Evolutionary conservation across 257 asterid genomes (phyloP), one percentile per base, ranked within the genome.

Genomic region (Solanum tarapatanum): DNA sequence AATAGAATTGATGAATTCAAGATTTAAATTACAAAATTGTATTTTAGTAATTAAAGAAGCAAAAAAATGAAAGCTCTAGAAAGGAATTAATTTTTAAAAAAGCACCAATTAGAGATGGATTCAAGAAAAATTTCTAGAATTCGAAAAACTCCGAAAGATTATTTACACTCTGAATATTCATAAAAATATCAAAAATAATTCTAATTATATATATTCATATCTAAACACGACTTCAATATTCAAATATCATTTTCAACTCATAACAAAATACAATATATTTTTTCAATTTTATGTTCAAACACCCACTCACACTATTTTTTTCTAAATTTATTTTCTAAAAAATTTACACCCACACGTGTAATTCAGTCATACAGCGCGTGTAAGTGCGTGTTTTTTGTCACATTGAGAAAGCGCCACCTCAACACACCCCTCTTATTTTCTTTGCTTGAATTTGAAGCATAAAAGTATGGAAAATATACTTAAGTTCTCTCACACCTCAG

Each of bases 391-490:
- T 21, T 24, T 1, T 14, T 4, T 3, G 84, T 77, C 84, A 13
- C 16, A 60, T 77, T 41, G 24, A 14, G 84, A 77, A 77, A 77
- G 62, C 64, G 36, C 84, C 84, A 77, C 84, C 64, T 77, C 64
- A 41, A 77, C 84, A 41, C 84, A 76, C 84, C n/a, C 23, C 84
- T 76, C 84, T 12, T 39, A 24, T 77, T 77, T 30, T 39, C 36
- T 77, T 77, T 77, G 64, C 64, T 77, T 41, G 64, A 77, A 7
- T 41, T 77, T 77, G 36, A 77, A 77, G 84, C 84, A 77, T 41
- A 77, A 28, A 77, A 24, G n/a, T 77, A 77, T 24, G 84, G 16
- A 73, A 36, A 77, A 77, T 14, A 12, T 4, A 41, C 36, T 24
- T 69, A 0, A 7, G 4, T 77, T 43, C 7, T 14, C 36, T 39